Conservation (phyloP, 208 protist species). For the Acanthamoeba castellanii region DNA sequence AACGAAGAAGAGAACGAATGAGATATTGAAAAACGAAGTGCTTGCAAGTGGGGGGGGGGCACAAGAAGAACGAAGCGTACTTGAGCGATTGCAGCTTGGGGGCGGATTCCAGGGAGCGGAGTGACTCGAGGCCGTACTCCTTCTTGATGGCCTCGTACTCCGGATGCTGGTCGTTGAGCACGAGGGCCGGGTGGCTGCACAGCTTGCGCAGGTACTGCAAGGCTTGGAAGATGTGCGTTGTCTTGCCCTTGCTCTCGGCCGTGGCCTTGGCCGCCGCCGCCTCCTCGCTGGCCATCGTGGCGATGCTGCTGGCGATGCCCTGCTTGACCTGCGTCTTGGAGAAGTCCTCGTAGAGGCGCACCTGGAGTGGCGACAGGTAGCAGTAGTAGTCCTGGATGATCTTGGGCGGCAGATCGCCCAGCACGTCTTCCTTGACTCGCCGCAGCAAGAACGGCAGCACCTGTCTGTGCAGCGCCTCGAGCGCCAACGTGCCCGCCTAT, state of each 20-base stretch:
- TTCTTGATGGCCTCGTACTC: slow-evolving; percentile 76
- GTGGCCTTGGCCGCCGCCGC: background rate
- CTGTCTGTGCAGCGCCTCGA: slow-evolving; percentile 92
- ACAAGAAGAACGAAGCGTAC: slow-evolving; percentile 44
- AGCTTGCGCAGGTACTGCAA: slow-evolving; percentile 93
- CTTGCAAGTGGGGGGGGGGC: background rate
- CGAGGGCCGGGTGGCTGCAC: slow-evolving; percentile 91
- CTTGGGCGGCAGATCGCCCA: slow-evolving; percentile 94
- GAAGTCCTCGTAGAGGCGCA: slow-evolving; percentile 82
- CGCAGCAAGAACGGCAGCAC: slow-evolving; percentile 94
- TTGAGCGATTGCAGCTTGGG: slow-evolving; percentile 90
- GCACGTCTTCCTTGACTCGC: slow-evolving; percentile 93
- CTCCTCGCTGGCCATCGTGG: background rate
- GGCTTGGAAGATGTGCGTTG: slow-evolving; percentile 90
- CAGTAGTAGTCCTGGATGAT: slow-evolving; percentile 94
- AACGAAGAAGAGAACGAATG: background rate
- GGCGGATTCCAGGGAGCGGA: slow-evolving; percentile 82
- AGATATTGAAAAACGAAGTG: background rate
- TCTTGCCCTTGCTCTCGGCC: slow-evolving; percentile 50
- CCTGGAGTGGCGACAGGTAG: slow-evolving; percentile 90
- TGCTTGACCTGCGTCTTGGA: slow-evolving; percentile 53
- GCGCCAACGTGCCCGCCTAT: slow-evolving; percentile 81
- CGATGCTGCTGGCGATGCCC: slow-evolving; percentile 47
- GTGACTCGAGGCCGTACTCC: background rate
- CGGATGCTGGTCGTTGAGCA: slow-evolving; percentile 87